Conservation (phyloP, 2,329 filamentous ascomycete species). For the Cordyceps cateniannulata region DNA sequence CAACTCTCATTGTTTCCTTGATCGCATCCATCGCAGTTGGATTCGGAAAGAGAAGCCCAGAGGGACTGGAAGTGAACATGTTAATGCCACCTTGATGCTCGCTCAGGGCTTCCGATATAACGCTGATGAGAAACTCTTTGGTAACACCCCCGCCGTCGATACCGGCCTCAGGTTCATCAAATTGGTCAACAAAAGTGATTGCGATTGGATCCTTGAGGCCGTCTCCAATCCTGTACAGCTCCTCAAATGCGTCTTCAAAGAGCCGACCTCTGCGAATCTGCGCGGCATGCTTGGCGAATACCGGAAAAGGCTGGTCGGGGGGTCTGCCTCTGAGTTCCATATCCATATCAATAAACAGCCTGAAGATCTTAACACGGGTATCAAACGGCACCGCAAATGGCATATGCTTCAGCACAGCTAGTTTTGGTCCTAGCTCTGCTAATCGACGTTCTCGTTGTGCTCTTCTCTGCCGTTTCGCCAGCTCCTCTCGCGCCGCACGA, state of each 20-base stretch:
- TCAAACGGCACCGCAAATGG: conserved; percentile 94
- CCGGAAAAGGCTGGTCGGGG: conserved; percentile 16
- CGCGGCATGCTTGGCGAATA: conserved; percentile 61
- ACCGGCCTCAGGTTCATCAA: conserved; percentile 78
- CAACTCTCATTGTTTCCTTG: conserved; percentile 48
- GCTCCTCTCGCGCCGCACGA: conserved; percentile 55
- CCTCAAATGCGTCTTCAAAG: conserved; percentile 78
- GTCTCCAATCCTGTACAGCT: conserved; percentile 76
- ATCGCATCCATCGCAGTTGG: conserved; percentile 68
- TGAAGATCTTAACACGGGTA: conserved; percentile 85
- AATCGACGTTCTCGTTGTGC: conserved; percentile 64
- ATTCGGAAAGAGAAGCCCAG: conserved; percentile 85
- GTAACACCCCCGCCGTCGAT: conserved; percentile 97
- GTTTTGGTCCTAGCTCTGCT: conserved; percentile 73
- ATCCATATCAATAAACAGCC: conserved; percentile 84
- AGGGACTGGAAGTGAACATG: conserved; percentile 77
- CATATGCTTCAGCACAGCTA: conserved; percentile 92
- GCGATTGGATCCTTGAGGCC: conserved; percentile 91
- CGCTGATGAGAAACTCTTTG: conserved; percentile 89
- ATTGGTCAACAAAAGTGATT: conserved; percentile 92
- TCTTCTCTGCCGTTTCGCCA: conserved; percentile 58
- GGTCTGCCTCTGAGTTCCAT: conserved; percentile 19
- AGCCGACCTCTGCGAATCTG: conserved; percentile 71
- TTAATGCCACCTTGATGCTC: conserved; percentile 36
- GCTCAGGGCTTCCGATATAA: conserved; percentile 78